Conservation (phyloP, 768 basidiomycete species). For the Phylloporus arenicola region DNA sequence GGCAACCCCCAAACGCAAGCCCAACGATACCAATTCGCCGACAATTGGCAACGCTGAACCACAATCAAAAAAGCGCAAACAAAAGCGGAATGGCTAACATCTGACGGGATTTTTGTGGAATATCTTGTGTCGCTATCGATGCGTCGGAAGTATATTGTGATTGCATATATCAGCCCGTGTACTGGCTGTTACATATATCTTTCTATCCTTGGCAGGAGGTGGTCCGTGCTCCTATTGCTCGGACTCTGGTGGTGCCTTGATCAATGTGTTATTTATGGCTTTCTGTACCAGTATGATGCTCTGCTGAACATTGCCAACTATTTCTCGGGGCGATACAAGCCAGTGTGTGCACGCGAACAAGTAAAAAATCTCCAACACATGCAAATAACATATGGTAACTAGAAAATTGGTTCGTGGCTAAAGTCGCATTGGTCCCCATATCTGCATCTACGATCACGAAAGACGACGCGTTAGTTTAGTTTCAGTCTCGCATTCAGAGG, state of each 20-base stretch:
- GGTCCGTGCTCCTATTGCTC: slow-evolving; percentile 17
- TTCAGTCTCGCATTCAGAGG: slow-evolving; percentile 20
- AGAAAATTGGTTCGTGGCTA: slow-evolving; percentile 53
- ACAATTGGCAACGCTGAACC: slow-evolving; percentile 44
- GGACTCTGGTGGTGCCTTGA: slow-evolving; percentile 23
- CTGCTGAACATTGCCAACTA: slow-evolving; percentile 15
- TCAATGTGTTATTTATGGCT: slow-evolving; percentile 34
- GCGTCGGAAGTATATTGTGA: slow-evolving; percentile 29
- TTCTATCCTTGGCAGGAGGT: slow-evolving; percentile 25
- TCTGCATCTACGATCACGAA: slow-evolving; percentile 71
- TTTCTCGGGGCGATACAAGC: slow-evolving; percentile 6
- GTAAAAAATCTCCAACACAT: slow-evolving; percentile 2
- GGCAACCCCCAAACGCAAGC: slow-evolving; percentile 55
- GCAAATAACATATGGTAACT: slow-evolving; percentile 12
- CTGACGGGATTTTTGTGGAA: slow-evolving; percentile 29
- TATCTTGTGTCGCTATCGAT: slow-evolving; percentile 26
- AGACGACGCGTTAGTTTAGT: slow-evolving; percentile 32
- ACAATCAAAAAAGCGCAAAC: slow-evolving; percentile 54
- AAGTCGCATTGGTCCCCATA: slow-evolving; percentile 87
- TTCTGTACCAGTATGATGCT: slow-evolving; percentile 30
- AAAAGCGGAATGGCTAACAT: slow-evolving; percentile 46
- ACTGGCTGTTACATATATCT: slow-evolving; percentile 27
- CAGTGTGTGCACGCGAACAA: background rate
- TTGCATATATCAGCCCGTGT: slow-evolving; percentile 16
- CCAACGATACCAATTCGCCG: slow-evolving; percentile 44